Base-by-base conservation (phyloP, 805 yeast genomes). In the Hemisphaericaspora nanyangensis region DNA sequence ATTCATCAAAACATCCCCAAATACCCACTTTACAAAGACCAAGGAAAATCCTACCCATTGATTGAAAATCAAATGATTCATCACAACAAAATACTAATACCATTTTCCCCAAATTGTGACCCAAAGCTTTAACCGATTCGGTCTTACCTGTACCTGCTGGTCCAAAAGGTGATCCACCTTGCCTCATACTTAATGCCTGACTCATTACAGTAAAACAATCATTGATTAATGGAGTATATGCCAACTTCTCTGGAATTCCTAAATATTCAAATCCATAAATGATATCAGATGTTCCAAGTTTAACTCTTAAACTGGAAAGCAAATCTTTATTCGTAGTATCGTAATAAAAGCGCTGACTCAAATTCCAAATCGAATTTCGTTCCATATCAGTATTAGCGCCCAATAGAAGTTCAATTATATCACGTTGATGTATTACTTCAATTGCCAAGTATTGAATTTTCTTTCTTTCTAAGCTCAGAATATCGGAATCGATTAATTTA, bases 61-160 rank as follows among this genome's bases (percentile, higher is more conserved):
- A 76, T 40, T 76, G 82, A 51, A 74, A 84, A 51, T 90, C 95
- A 63, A 87, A 91, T 0, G 85, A 65, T 36, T 90, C 95, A 51
- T 91, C 98, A 64, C 98, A 91, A 54, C 88, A 82, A 58, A 91
- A 90, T 0, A 91, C 96, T 8, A 85, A 57, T 0, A 88, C 96
- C 76, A 79, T 76, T 42, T 79, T 72, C 6, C 98, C 98, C 6
- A 91, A 62, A 28, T 77, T 78, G 30, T 79, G 79, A 1, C 93
- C 96, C 22, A 90, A 64, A 0, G 95, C 85, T 55, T 91, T 91
- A 18, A 91, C 73, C 0, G 95, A 74, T 55, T 91, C 98, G 0
- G 98, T 91, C 55, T 91, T 91, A 47, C 98, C 98, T 0, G 98
- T 91, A 30, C 98, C 98, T 2, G 98, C 96, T 1, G 98, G 97